Evolutionary conservation across 2,329 filamentous ascomycete species (phyloP), one percentile per base, ranked within the genome.

Genomic region (Colletotrichum euphorbiae): DNA sequence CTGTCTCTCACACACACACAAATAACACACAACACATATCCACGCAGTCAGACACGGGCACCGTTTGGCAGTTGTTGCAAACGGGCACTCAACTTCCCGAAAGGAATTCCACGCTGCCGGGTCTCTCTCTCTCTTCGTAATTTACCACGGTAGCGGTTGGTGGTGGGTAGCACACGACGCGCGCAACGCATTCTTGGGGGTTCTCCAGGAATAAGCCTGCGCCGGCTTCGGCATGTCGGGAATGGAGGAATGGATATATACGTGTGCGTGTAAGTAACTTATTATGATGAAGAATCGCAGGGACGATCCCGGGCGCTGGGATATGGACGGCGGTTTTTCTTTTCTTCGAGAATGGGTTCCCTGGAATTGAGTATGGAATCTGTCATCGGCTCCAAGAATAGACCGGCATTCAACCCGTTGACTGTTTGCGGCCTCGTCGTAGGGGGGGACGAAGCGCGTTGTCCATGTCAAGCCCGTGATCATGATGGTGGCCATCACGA

Each of bases 371-470:
- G 28, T 17, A 33, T 17, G 28, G 28, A 24, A 17, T 7, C 28
- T 28, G 6, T 28, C 6, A 28, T 28, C 21, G 15, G 24, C 13
- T 51, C 56, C 42, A 59, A 48, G 28, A 48, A 59, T 48, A 59
- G 43, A 59, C 45, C 33, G 19, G 8, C 13, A 56, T 17, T n/a
- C 7, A 9, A n/a, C 3, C 19, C 9, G 15, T 11, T 7, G 7
- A 17, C 12, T 54, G 50, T 54, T 54, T 54, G 24, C 55, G 54
- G 24, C 52, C 33, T 46, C 28, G 13, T 61, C 21, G 40, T 48
- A 48, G 54, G 12, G 55, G 48, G 57, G 57, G 40, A 50, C 57
- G 62, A 40, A 31, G 28, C 57, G 31, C 48, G 48, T 51, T 28
- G 21, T 13, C 40, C 7, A 46, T 46, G 38, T 38, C 48, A 55